Base-by-base conservation (phyloP, 495 filamentous ascomycete genomes). In the Pseudevernia furfuracea region DNA sequence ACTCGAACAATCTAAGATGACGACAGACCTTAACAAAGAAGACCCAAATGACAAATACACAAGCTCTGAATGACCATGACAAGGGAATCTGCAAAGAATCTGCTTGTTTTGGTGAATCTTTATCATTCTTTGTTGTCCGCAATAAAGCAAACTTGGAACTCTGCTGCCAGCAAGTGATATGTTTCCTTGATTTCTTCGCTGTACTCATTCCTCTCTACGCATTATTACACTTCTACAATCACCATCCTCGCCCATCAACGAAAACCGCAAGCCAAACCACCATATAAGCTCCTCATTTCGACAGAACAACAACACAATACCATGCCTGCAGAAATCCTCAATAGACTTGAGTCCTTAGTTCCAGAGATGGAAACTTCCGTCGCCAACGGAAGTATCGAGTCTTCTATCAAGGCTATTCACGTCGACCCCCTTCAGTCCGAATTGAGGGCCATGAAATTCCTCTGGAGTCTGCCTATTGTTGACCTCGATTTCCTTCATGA, bases 311-410 rank as follows among this genome's bases (percentile, higher is more conserved):
- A 39, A 37, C 6, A 39, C 56, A 28, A 59, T 10, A 59, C 34
- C 34, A 59, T 59, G 56, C 56, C 56, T 8, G 19, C 56, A n/a
- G 56, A 59, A 25, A 59, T 59, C 4, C 38, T 59, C 21, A 59
- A 59, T 12, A 34, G 56, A 32, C 56, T 59, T 21, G 56, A 37
- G 38, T 1, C 15, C 3, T 4, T 8, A 14, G 4, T 59, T 14
- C 56, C 56, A 10, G 19, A 23, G 36, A 59, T 59, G 3, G 56
- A 59, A 59, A 25, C 34, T 37, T 37, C 34, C 23, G 5, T 23
- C 19, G 25, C 19, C 2, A 8, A 53, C 1, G 5, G 32, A 38
- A 39, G 9, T 15, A 38, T 37, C 0, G 56, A 10, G 4, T 4
- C 56, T 14, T 25, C 56, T 3, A 23, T 14, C 34, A 39, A 39